phyloP scores from a whole-genome alignment of 2,329 filamentous ascomycete species.

The Onygena corvina region DNA sequence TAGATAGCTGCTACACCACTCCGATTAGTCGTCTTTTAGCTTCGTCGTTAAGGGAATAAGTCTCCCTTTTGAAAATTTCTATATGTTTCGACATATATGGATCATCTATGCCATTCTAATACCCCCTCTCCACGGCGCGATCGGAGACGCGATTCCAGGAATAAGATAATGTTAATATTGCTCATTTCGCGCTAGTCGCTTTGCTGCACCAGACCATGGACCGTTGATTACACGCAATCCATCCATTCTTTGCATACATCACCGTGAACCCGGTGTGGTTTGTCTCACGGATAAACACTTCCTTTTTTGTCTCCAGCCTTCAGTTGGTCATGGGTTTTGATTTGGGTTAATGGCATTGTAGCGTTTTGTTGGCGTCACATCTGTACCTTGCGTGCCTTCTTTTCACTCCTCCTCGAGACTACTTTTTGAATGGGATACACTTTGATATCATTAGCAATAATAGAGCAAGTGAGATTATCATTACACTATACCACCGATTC shows the following conservation, averaged over 20 bases:
- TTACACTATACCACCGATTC: background rate
- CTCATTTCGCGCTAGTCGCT: background rate
- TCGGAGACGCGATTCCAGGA: background rate
- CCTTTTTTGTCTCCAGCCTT: background rate
- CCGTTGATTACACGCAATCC: too few species aligned
- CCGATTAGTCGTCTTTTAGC: too few species aligned
- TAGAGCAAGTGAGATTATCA: background rate
- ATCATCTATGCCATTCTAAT: slow-evolving; percentile 1
- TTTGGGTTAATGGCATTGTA: slow-evolving; percentile 2
- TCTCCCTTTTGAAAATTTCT: background rate
- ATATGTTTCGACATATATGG: slow-evolving; percentile 2
- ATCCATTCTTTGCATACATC: too few species aligned
- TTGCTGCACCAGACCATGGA: too few species aligned
- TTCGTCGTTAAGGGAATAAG: background rate
- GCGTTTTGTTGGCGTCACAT: slow-evolving; percentile 2
- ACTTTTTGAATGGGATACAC: background rate
- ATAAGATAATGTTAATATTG: slow-evolving; percentile 2
- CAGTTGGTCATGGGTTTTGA: background rate
- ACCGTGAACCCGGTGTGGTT: too few species aligned
- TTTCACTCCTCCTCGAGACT: background rate
- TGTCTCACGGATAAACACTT: too few species aligned
- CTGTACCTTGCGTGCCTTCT: background rate
- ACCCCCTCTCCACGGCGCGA: background rate
- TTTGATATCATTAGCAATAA: slow-evolving; percentile 4
- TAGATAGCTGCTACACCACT: background rate